phyloP scores from a whole-genome alignment of 1,284 basidiomycete genomes.

The Xanthoconium separans region DNA sequence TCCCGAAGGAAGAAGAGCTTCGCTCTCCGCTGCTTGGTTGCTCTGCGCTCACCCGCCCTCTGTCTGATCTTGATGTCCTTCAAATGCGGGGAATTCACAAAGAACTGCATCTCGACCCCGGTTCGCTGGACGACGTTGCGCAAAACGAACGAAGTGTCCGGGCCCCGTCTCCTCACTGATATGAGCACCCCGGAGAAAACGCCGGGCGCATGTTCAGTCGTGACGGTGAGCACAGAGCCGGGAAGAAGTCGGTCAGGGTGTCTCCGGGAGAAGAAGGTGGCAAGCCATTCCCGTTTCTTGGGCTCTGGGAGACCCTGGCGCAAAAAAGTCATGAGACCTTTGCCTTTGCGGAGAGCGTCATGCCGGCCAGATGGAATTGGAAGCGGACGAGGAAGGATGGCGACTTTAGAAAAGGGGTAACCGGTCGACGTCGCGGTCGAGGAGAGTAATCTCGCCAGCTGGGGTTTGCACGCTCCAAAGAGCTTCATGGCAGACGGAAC shows the following conservation, averaged over 20 bases:
- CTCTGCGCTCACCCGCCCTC: constrained; percentile 52
- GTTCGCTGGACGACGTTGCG: constrained; percentile 87
- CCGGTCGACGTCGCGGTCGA: constrained; percentile 27
- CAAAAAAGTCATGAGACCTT: constrained; percentile 78
- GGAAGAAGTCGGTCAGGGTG: constrained; percentile 68
- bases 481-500: constrained; percentile 12
- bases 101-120: constrained; percentile 90
- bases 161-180: constrained; percentile 74
- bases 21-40: constrained; percentile 62
- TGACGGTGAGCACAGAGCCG: constrained; percentile 80
- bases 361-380: constrained; percentile 39
- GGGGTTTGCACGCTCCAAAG: constrained; percentile 8
- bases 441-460: constrained; percentile 25
- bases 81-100: constrained; percentile 78
- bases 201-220: constrained; percentile 68
- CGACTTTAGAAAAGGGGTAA: constrained; percentile 78
- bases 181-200: constrained; percentile 87
- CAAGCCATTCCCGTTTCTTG: constrained; percentile 66
- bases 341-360: constrained; percentile 58
- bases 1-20: constrained; percentile 79
- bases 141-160: constrained; percentile 80
- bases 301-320: constrained; percentile 63
- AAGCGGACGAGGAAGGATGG: constrained; percentile 52
- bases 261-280: constrained; percentile 67
- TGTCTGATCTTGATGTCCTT: constrained; percentile 80